Base-by-base conservation (phyloP, 257 asterid genomes). In the Fraxinus anomala region DNA sequence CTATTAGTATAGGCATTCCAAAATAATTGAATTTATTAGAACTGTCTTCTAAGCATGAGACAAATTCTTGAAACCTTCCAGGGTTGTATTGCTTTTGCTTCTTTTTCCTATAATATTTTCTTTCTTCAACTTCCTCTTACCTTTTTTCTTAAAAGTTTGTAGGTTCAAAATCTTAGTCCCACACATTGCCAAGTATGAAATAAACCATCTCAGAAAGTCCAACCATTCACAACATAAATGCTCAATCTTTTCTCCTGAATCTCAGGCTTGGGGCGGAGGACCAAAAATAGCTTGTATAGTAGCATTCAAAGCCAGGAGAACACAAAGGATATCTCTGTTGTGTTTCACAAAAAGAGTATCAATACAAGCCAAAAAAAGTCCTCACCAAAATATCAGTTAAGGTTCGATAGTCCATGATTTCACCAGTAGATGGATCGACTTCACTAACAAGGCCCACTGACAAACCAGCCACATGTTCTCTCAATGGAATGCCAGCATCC, bases 401-500 rank as follows among this genome's bases (percentile, higher is more conserved):
- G 79, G 92, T 89, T 78, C 94, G 84, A 80, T 96, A 96, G 59
- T 91, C 97, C 71, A 87, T 87, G 85, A 93, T 92, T 87, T 91
- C 97, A 84, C 94, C 97, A 81, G 97, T 93, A 77, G 86, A 86
- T 67, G 96, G 86, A 81, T 93, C 95, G 66, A 84, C 84, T 73
- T 91, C 97, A 76, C 96, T 93, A 76, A 96, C 82, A 82, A 96
- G 97, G 79, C 99, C 99, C 74, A 96, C 89, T 17, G 97, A 96
- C 80, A 96, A 42, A 77, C 98, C 99, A 37, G 98, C 98, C 59
- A 93, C 98, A 47, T 92, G 99, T 75, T 91, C 97, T 79, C 81
- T 88, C 87, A 96, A 74, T 24, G 91, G 94, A 88, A 96, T 91
- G 82, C 98, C 99, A 80, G 98, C 94, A 88, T 96, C 97, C 98